Base-by-base conservation (phyloP, 306 rosid genomes). In the Calophaca sinica region DNA sequence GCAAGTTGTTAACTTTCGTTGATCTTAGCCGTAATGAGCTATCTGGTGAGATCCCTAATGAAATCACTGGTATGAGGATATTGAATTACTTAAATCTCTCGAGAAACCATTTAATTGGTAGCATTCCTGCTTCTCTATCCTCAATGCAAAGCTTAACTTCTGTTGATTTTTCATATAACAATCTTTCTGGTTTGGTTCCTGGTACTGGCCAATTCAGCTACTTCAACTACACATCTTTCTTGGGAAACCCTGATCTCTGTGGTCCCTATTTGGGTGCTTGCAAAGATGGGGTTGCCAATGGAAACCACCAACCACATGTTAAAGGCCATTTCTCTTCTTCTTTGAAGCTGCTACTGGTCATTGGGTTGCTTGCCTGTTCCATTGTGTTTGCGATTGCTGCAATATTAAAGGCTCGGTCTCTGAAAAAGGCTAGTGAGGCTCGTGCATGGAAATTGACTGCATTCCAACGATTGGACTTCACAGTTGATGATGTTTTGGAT, bases 111-210 rank as follows among this genome's bases (percentile, higher is more conserved):
- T 85, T 94, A 2, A 80, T 91, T 13, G 98, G 98, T 10, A 75
- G 81, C 81, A 89, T 94, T 70, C 98, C 98, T 1, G 10, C 86
- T 4, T 88, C 97, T 0, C 86, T 94, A 36, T 76, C 98, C 5
- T 69, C 90, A 7, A 94, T 94, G 98, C 98, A 94, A 59, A 94
- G 98, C 80, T 82, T 94, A 57, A 94, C 98, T 6, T 88, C 94
- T 7, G 93, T 91, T 72, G 98, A 94, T 82, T 94, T 94, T 81
- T 94, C 98, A 2, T 94, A 86, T 57, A 94, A 94, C 86, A 91
- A 94, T 83, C 91, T 94, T 73, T 91, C 98, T 58, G 98, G 98
- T 70, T 85, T 91, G 89, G 98, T 94, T 77, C 98, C 97, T 28
- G 91, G 97, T 4, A 89, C 97, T 0, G 98, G 98, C 28, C 98